phyloP scores from a whole-genome alignment of 768 basidiomycete species.

The Gloeopeniophorella convolvens region DNA sequence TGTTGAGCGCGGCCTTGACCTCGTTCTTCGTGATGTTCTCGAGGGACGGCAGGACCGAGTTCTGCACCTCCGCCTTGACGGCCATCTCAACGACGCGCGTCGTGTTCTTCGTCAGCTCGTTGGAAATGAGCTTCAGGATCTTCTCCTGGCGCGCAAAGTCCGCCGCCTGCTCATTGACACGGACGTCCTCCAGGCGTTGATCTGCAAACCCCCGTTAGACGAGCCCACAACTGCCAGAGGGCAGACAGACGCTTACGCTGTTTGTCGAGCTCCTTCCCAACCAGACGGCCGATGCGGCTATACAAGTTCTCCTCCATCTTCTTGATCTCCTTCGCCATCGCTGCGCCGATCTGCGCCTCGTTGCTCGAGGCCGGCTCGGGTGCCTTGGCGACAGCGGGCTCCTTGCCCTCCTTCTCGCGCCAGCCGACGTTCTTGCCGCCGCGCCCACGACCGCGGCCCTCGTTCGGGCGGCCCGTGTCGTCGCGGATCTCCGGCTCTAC shows the following conservation, averaged over 20 bases:
- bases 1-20: conserved; percentile 70
- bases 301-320: conserved; percentile 79
- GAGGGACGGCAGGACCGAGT: conserved; percentile 74
- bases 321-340: conserved; percentile 69
- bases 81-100: conserved; percentile 86
- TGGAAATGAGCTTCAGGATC: conserved; percentile 83
- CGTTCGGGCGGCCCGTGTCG: conserved; percentile 44
- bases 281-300: conserved; percentile 66
- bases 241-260: conserved; percentile 53
- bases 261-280: conserved; percentile 85
- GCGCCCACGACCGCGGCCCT: conserved; percentile 46
- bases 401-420: conserved; percentile 50
- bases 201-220: conserved; percentile 38
- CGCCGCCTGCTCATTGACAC: conserved; percentile 68
- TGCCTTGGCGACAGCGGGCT: conserved; percentile 36
- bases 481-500: conserved; percentile 61
- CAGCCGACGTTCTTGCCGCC: conserved; percentile 56
- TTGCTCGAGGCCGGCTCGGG: conserved; percentile 25
- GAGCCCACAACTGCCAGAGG: conserved; percentile 6
- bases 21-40: conserved; percentile 79
- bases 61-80: conserved; percentile 79
- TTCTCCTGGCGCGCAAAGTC: conserved; percentile 85
- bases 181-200: conserved; percentile 77
- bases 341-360: conserved; percentile 51
- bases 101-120: conserved; percentile 80